These are phyloP conservation scores for Brassica hybrid DNA, from an alignment of 441 rosid species.

Conservation along the genomic window DNA sequence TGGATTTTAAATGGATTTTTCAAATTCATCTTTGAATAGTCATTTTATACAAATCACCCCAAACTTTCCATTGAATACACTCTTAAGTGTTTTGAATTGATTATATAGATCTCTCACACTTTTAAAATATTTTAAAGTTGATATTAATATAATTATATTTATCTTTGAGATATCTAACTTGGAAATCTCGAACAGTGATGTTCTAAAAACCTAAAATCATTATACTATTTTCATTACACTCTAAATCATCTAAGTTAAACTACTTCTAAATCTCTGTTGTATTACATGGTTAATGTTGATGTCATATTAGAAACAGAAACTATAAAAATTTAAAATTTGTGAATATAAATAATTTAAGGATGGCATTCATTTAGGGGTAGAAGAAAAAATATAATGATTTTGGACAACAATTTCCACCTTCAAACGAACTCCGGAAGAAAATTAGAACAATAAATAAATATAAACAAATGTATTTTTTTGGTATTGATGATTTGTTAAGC, in stretches of 20 bases:
- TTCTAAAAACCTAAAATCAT: conserved; percentile 13
- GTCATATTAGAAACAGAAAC: not conserved
- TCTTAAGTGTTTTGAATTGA: not conserved
- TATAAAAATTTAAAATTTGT: not conserved
- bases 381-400: not conserved
- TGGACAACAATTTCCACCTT: not conserved
- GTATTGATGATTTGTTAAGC: too few relatives aligned
- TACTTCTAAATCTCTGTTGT: not conserved
- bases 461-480: too few relatives aligned
- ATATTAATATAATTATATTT: not conserved
- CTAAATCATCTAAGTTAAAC: not conserved
- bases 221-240: not conserved
- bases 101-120: not conserved
- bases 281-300: conserved; percentile 1
- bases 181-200: not conserved
- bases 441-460: too few relatives aligned
- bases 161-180: not conserved
- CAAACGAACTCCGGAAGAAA: too few relatives aligned
- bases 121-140: not conserved
- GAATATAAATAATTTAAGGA: not conserved
- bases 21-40: not conserved
- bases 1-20: not conserved
- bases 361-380: not conserved
- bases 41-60: not conserved
- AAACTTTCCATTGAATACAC: not conserved